These are phyloP conservation scores for Fusarium humuli DNA, from an alignment of 2,329 filamentous ascomycete species.

Conservation along the genomic window DNA sequence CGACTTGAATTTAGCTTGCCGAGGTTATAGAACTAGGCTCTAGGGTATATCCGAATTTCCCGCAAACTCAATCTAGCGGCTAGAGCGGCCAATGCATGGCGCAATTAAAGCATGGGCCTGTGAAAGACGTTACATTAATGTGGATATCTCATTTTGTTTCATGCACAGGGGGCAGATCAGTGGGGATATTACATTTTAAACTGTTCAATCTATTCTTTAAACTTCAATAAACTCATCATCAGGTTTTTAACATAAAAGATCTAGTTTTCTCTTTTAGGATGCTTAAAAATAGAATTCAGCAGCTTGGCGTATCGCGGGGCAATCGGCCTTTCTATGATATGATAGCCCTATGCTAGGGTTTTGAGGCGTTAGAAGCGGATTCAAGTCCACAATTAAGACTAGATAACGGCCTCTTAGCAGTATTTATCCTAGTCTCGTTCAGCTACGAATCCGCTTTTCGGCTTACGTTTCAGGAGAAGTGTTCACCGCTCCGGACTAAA, in stretches of 20 bases:
- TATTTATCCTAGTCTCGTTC: neutral
- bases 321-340: neutral
- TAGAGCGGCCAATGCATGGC: neutral
- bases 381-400: neutral
- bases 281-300: neutral
- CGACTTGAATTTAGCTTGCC: neutral
- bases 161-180: neutral
- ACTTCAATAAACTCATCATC: neutral
- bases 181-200: neutral
- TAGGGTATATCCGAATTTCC: neutral
- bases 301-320: neutral
- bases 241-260: fast-evolving
- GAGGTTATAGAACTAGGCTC: neutral
- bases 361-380: neutral
- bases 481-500: neutral
- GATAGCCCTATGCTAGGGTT: neutral
- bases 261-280: neutral
- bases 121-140: neutral
- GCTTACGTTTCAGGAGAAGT: neutral
- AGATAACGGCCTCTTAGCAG: neutral
- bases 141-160: neutral
- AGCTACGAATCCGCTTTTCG: neutral
- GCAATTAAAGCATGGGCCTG: neutral
- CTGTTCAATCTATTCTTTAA: neutral
- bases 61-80: neutral